Conservation (phyloP, 192 early-diverging fungal genomes). For the Phlyctochytrium arcticum region DNA sequence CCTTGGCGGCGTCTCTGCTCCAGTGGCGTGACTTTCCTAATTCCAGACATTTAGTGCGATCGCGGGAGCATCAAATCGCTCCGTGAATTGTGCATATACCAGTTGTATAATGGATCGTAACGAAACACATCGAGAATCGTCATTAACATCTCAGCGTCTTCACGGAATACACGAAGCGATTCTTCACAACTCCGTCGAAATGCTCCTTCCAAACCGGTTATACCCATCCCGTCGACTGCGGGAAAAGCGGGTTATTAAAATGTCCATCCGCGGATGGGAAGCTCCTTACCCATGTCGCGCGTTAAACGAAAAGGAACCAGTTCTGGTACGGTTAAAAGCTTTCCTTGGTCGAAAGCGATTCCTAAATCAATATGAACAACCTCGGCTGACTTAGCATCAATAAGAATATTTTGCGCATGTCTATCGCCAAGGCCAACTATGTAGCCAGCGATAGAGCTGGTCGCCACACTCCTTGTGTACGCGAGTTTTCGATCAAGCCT, state of each 20-base stretch:
- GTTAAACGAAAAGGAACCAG: slow-evolving; percentile 90
- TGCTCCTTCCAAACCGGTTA: slow-evolving; percentile 72
- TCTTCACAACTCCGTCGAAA: slow-evolving; percentile 77
- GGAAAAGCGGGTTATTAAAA: background rate
- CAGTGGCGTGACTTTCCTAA: slow-evolving; percentile 26
- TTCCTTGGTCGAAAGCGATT: slow-evolving; percentile 94
- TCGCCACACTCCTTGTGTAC: slow-evolving; percentile 79
- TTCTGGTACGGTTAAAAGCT: slow-evolving; percentile 80
- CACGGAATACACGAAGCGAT: slow-evolving; percentile 71
- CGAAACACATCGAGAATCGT: slow-evolving; percentile 92
- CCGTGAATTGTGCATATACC: too few species aligned
- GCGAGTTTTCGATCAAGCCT: slow-evolving; percentile 58
- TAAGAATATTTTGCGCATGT: slow-evolving; percentile 87
- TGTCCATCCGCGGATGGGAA: background rate
- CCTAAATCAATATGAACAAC: slow-evolving; percentile 95
- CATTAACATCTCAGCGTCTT: slow-evolving; percentile 73
- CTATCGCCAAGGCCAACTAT: slow-evolving; percentile 91
- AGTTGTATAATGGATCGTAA: slow-evolving; percentile 83
- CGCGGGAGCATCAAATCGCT: too few species aligned
- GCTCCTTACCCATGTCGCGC: slow-evolving; percentile 59
- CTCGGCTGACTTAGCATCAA: slow-evolving; percentile 77
- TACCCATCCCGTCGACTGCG: slow-evolving; percentile 77
- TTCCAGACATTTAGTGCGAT: too few species aligned
- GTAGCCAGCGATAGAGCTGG: slow-evolving; percentile 82
- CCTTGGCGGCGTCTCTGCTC: slow-evolving; percentile 20